Evolutionary conservation across 371 early-diverging fungal species (phyloP), one percentile per base, ranked within the genome.

Genomic region (Apophysomyces trapeziformis): DNA sequence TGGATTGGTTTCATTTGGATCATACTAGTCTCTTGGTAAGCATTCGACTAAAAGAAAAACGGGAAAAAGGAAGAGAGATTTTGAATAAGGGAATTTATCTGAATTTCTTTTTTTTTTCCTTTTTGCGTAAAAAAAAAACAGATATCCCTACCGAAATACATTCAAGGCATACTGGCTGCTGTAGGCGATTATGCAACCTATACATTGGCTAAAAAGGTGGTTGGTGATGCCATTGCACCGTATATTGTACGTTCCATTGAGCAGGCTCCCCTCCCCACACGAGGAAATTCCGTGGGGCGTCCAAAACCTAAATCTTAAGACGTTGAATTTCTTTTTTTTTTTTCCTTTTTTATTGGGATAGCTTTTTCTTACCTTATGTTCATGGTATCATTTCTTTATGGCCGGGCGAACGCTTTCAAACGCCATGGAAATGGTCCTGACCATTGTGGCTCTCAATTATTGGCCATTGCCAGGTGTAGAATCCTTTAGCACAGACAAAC

Each of bases 361-460:
- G 95, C 75, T 95, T 1, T 79, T 92, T 41, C 80, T 86, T 37
- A 89, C 92, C 1, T 66, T 91, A 13, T 72, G 84, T 39, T 95
- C 94, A 16, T 94, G 94, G 92, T 93, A 92, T 70, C 90, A 93
- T 76, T 90, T 87, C 66, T 91, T 88, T 64, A 89, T 88, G 75
- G 78, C 87, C 7, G 85, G 87, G n/a, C 76, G 95, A 26, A 89
- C 92, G 1, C 75, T 91, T 18, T 87, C 91, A 5, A 95, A 94
- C 72, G 83, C 88, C 1, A 67, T 89, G 60, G 95, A 95, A 68
- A 83, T 85, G 36, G 65, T 80, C 0, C 68, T 93, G 18, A 90
- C 93, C 0, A 79, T 83, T 5, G 57, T 88, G 0, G 92, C 90
- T 1, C 71, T 93, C 18, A 90, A 86, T 70, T 90, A 87, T 71